Conservation (phyloP, 768 basidiomycete genomes). For the Termitomyces sp. region DNA sequence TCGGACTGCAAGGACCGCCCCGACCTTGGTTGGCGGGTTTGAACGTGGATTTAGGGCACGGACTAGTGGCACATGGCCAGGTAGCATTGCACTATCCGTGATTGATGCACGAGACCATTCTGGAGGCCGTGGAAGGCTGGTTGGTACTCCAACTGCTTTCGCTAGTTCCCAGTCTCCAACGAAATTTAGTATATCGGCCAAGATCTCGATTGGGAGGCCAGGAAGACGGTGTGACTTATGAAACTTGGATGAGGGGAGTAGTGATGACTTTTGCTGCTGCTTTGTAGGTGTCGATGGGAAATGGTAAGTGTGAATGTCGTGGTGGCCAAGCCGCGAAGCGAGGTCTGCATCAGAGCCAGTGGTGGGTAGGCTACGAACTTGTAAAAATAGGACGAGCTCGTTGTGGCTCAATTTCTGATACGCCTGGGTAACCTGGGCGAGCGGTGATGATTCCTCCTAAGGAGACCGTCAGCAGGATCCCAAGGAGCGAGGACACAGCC, state of each 20-base stretch:
- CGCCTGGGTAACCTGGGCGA: slow-evolving; percentile 58
- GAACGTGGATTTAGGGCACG: slow-evolving; percentile 53
- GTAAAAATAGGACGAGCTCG: slow-evolving; percentile 74
- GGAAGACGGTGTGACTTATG: slow-evolving; percentile 35
- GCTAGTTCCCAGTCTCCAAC: slow-evolving; percentile 84
- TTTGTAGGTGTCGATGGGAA: slow-evolving; percentile 38
- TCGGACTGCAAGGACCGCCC: slow-evolving; percentile 63
- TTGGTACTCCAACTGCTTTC: slow-evolving; percentile 72
- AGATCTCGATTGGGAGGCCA: slow-evolving; percentile 72
- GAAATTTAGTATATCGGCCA: slow-evolving; percentile 75
- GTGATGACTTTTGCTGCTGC: slow-evolving; percentile 21
- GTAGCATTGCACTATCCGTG: slow-evolving; percentile 72
- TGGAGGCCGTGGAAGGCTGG: slow-evolving; percentile 57
- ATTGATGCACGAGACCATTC: slow-evolving; percentile 71
- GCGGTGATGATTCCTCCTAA: slow-evolving; percentile 31
- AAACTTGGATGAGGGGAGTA: slow-evolving; percentile 25
- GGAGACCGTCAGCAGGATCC: slow-evolving; percentile 14
- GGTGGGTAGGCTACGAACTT: slow-evolving; percentile 65
- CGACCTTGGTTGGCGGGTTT: slow-evolving; percentile 64
- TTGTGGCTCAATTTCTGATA: slow-evolving; percentile 64
- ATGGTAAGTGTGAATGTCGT: slow-evolving; percentile 73
- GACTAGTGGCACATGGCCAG: slow-evolving; percentile 56
- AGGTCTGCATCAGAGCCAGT: slow-evolving; percentile 62
- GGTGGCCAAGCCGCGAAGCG: slow-evolving; percentile 66
- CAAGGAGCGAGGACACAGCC: slow-evolving; percentile 14